phyloP scores from a whole-genome alignment of 2,329 filamentous ascomycete species.

The Exophiala bonariae region DNA sequence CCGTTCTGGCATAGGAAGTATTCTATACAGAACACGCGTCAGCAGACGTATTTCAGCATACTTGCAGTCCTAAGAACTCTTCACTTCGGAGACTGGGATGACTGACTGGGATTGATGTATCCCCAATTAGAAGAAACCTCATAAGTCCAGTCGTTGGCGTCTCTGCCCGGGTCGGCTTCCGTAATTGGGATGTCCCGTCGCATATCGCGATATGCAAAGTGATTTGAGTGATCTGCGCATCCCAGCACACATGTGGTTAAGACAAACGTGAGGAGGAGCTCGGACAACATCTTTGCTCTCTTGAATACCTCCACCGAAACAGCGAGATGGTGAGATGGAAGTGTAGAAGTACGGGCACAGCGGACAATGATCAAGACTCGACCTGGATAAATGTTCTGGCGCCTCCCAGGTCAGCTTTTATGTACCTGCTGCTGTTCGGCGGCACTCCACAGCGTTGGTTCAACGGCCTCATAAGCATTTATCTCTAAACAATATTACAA shows the following conservation, averaged over 20 bases:
- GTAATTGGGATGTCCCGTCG: constrained; percentile 2
- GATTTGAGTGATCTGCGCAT: constrained; percentile 4
- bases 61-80: too few species aligned
- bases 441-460: background rate
- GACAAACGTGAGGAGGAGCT: background rate
- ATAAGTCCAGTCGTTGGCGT: constrained; percentile 10
- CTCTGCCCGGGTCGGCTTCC: constrained; percentile 4
- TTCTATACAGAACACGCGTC: too few species aligned
- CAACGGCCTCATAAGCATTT: background rate
- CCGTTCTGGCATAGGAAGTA: constrained; percentile 50
- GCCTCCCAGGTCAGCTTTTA: background rate
- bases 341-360: too few species aligned
- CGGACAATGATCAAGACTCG: background rate
- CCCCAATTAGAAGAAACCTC: constrained; percentile 14
- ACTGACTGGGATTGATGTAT: constrained; percentile 9
- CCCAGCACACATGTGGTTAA: constrained; percentile 7
- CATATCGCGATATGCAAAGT: background rate
- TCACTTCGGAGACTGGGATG: background rate
- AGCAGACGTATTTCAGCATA: too few species aligned
- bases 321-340: background rate
- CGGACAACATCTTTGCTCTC: background rate
- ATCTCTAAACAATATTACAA: background rate
- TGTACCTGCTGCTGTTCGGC: background rate
- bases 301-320: background rate
- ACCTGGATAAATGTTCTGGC: background rate